Evolutionary conservation across 805 yeast genomes (phyloP).

Genomic region (Spathaspora boniae): DNA sequence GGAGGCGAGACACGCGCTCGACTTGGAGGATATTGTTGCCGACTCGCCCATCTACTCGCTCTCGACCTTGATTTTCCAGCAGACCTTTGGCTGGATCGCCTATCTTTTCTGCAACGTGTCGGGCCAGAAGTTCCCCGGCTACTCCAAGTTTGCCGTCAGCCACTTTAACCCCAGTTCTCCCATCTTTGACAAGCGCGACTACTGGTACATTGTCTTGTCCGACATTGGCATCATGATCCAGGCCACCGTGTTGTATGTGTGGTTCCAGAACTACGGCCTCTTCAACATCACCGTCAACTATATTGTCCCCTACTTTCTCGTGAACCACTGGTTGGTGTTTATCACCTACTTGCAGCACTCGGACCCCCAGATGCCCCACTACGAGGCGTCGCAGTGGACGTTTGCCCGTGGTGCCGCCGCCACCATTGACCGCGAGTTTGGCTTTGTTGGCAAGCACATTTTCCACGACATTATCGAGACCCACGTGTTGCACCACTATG

Average conservation of each 20-base stretch:
- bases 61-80: slow-evolving; percentile 56
- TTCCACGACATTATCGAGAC: slow-evolving; percentile 91
- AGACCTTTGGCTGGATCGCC: slow-evolving; percentile 71
- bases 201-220: slow-evolving; percentile 64
- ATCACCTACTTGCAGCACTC: slow-evolving; percentile 85
- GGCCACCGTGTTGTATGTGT: slow-evolving; percentile 49
- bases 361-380: slow-evolving; percentile 76
- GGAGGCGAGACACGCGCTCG: slow-evolving; percentile 28
- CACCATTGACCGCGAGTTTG: slow-evolving; percentile 81
- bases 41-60: slow-evolving; percentile 74
- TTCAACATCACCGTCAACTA: slow-evolving; percentile 65
- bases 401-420: slow-evolving; percentile 90
- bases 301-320: slow-evolving; percentile 73
- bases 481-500: slow-evolving; percentile 83
- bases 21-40: slow-evolving; percentile 55
- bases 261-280: slow-evolving; percentile 60
- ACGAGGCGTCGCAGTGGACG: slow-evolving; percentile 72
- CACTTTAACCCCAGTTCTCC: slow-evolving; percentile 77
- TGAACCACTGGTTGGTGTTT: slow-evolving; percentile 88
- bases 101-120: slow-evolving; percentile 69
- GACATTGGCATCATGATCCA: slow-evolving; percentile 68
- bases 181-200: slow-evolving; percentile 69
- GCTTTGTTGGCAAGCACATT: slow-evolving; percentile 71
- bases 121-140: slow-evolving; percentile 60
- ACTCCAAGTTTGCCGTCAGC: slow-evolving; percentile 46